phyloP scores from a whole-genome alignment of 805 yeast species.

The Torulaspora indica region DNA sequence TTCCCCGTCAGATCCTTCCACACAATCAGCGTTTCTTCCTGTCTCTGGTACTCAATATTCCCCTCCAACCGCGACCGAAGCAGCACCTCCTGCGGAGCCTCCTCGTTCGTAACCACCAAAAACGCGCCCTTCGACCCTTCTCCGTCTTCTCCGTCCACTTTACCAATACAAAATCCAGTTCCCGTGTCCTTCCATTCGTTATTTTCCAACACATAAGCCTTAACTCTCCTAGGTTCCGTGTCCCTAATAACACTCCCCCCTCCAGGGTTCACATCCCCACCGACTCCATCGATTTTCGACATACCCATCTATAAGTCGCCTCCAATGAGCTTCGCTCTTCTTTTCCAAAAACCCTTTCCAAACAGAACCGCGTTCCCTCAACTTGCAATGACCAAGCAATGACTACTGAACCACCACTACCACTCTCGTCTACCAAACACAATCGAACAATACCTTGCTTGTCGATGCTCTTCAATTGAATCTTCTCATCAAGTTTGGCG shows the following conservation, averaged over 20 bases:
- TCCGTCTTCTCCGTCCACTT: constrained; percentile 33
- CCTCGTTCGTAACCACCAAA: constrained; percentile 70
- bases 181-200: constrained; percentile 91
- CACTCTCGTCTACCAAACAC: background rate
- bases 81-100: constrained; percentile 52
- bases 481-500: background rate
- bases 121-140: constrained; percentile 41
- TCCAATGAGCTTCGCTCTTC: background rate
- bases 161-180: constrained; percentile 85
- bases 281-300: background rate
- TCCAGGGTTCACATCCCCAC: background rate
- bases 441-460: background rate
- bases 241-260: constrained; percentile 6
- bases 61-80: constrained; percentile 68
- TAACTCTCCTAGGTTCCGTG: constrained; percentile 68
- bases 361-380: background rate
- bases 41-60: constrained; percentile 79
- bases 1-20: constrained; percentile 76
- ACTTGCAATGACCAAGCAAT: background rate
- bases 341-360: background rate
- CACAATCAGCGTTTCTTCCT: constrained; percentile 88
- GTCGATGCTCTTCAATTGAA: background rate
- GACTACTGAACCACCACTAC: background rate
- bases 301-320: background rate
- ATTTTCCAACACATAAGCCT: constrained; percentile 77